phyloP scores from a whole-genome alignment of 2,329 filamentous ascomycete species.

The Clarireedia hainanense region DNA sequence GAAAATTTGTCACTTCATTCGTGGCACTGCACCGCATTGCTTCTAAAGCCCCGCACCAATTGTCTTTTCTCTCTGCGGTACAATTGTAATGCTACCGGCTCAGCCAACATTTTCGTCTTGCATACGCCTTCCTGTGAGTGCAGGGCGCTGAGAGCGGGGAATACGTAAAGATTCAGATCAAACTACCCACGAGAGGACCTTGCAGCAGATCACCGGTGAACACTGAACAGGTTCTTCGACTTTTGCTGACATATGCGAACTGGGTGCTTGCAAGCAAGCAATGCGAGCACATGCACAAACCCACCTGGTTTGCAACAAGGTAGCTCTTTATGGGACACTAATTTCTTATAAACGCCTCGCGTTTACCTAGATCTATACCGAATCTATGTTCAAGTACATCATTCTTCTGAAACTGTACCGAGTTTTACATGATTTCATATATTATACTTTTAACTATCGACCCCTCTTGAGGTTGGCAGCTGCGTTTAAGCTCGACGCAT shows the following conservation, averaged over 20 bases:
- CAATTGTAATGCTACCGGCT: background rate
- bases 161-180: conserved; percentile 2
- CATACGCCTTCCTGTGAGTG: conserved; percentile 10
- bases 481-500: background rate
- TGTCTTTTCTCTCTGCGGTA: background rate
- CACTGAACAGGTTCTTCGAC: background rate
- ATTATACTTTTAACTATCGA: background rate
- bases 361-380: background rate
- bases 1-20: background rate
- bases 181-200: conserved; percentile 3
- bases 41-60: conserved; percentile 3
- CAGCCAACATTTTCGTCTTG: conserved; percentile 4
- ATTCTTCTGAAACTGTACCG: background rate
- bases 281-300: conserved; percentile 4
- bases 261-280: background rate
- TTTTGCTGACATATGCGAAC: background rate
- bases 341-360: conserved; percentile 9
- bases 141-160: conserved; percentile 4
- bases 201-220: conserved; percentile 3
- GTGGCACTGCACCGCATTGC: conserved; percentile 7
- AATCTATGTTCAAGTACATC: background rate
- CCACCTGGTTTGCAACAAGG: background rate
- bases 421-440: background rate
- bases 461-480: background rate
- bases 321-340: conserved; percentile 4